These are phyloP conservation scores for Ustilago cynodontis DNA, from an alignment of 1,284 basidiomycete species.

Conservation along the genomic window DNA sequence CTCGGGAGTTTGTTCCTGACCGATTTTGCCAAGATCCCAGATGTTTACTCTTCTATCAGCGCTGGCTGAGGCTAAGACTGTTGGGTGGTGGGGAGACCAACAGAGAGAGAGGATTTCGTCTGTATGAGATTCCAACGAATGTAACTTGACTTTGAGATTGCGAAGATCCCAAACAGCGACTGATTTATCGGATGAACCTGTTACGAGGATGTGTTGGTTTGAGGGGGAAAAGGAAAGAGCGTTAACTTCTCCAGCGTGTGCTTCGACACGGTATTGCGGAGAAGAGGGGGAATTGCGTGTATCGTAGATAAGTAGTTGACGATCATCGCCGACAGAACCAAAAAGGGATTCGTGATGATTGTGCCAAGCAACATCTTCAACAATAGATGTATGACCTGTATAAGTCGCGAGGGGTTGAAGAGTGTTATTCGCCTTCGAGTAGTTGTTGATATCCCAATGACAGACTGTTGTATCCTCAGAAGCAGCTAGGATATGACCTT, in stretches of 20 bases:
- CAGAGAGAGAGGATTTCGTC: conserved; percentile 94
- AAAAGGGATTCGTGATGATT: conserved; percentile 85
- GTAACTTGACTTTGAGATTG: conserved; percentile 79
- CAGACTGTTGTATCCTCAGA: conserved; percentile 97
- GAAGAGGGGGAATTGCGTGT: conserved; percentile 77
- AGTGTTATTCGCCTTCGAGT: conserved; percentile 82
- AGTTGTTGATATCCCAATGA: conserved; percentile 94
- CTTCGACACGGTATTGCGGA: conserved; percentile 79
- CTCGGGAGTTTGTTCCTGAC: conserved; percentile 95
- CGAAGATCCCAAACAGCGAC: conserved; percentile 90
- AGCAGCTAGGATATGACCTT: conserved; percentile 91
- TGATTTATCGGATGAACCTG: conserved; percentile 95
- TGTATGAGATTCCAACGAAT: conserved; percentile 91
- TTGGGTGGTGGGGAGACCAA: conserved; percentile 89
- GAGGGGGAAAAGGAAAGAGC: conserved; percentile 90
- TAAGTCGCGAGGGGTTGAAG: conserved; percentile 86
- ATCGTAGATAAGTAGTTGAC: conserved; percentile 95
- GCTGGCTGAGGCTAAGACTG: conserved; percentile 74
- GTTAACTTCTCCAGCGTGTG: conserved; percentile 91
- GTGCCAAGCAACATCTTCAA: conserved; percentile 98
- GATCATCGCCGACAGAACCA: conserved; percentile 97
- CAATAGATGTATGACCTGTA: conserved; percentile 74
- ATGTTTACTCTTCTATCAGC: conserved; percentile 93
- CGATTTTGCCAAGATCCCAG: conserved; percentile 94
- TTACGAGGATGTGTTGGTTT: conserved; percentile 85